phyloP scores from a whole-genome alignment of 352 stramenopile genomes.

The Pythium angustatum region DNA sequence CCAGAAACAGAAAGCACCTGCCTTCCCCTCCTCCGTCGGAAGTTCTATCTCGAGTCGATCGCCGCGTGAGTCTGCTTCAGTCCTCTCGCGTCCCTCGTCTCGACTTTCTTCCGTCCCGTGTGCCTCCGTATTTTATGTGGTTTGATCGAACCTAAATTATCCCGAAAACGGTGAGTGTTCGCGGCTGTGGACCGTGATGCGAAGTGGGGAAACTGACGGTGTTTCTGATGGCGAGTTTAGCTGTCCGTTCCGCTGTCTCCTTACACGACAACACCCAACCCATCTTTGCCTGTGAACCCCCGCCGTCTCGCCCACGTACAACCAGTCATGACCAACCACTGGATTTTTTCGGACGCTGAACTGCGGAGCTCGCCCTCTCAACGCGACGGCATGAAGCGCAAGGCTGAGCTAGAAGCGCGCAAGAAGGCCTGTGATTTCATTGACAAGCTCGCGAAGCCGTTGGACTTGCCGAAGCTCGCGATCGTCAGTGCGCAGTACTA shows the following conservation, averaged over 20 bases:
- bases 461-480: slow-evolving; percentile 81
- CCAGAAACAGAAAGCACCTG: slow-evolving; percentile 16
- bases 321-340: slow-evolving; percentile 59
- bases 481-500: slow-evolving; percentile 85
- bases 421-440: slow-evolving; percentile 84
- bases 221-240: neutral
- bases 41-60: slow-evolving; percentile 15
- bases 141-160: slow-evolving; percentile 38
- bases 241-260: slow-evolving; percentile 24
- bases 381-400: slow-evolving; percentile 73
- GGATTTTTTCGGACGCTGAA: slow-evolving; percentile 79
- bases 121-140: slow-evolving; percentile 33
- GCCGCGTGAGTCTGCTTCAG: slow-evolving; percentile 11
- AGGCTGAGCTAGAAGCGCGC: slow-evolving; percentile 69
- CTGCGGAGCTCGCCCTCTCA: slow-evolving; percentile 66
- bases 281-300: slow-evolving; percentile 9
- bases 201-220: slow-evolving; percentile 4
- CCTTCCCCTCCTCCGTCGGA: slow-evolving; percentile 12
- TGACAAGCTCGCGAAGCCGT: slow-evolving; percentile 78
- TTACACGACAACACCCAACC: slow-evolving; percentile 26
- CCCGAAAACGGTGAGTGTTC: slow-evolving; percentile 25
- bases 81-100: slow-evolving; percentile 14
- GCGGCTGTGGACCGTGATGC: neutral
- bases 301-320: neutral
- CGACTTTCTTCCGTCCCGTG: slow-evolving; percentile 18